Base-by-base conservation (phyloP, 257 asterid species). In the Paulownia fortunei region DNA sequence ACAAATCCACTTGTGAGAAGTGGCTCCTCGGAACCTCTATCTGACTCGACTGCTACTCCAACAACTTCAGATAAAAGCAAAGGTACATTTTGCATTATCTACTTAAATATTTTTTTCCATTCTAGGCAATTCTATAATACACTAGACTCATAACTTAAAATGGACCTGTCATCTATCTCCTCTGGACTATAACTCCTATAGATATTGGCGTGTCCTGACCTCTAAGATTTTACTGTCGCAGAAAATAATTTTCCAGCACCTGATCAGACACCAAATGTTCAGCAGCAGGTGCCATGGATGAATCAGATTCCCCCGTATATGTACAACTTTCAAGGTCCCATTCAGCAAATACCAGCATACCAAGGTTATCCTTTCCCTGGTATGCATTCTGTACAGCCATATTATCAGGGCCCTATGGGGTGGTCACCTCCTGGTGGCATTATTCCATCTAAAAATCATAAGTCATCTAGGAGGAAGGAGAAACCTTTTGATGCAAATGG, bases 271-370 rank as follows among this genome's bases (percentile, higher is more conserved):
- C 82, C 86, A 11, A 84, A 89, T 76, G 76, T 15, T 47, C 96
- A 83, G 84, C 84, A 88, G 83, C 96, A 89, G 79, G 69, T 82
- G 81, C 96, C 94, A 72, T 91, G 97, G 98, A 86, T 88, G 88
- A 89, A 89, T 84, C 97, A 91, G 82, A 82, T 89, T 7, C 97
- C 94, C 3, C 92, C 87, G 2, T 89, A 91, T 63, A 83, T 91
- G 88, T 88, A 88, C 92, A 86, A 86, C 69, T 86, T 82, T 78
- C 94, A 86, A 76, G 86, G 87, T 62, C 89, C 86, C 6, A 72
- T 82, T 46, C 90, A 79, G 69, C 95, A 87, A 74, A 80, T 82
- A 24, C 88, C 88, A 37, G 76, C 84, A 32, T 86, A 81, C 73
- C 92, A 80, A 66, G 89, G 90, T 23, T 86, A 84, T 76, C 88